Evolutionary conservation across 2,329 filamentous ascomycete species (phyloP).

Genomic region (Calonectria pauciramosa): DNA sequence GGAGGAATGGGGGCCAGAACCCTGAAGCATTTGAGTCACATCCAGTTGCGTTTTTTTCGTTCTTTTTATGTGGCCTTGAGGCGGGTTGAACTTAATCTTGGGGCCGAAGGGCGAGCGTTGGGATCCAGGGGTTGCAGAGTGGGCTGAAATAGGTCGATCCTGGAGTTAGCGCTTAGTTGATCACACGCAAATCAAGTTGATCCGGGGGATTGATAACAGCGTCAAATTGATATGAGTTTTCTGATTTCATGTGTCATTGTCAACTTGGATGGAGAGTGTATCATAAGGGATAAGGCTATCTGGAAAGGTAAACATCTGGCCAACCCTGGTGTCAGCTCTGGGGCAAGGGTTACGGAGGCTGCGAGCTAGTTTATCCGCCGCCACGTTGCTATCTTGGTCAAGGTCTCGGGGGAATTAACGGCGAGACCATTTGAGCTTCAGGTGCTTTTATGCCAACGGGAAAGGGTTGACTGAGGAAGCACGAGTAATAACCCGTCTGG

Average conservation of each 20-base stretch:
- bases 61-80: neutral
- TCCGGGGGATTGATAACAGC: slow-evolving; percentile 26
- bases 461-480: neutral
- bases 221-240: slow-evolving; percentile 11
- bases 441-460: neutral
- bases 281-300: slow-evolving; percentile 1
- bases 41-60: neutral
- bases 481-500: neutral
- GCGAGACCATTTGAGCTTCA: neutral
- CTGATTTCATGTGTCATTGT: slow-evolving; percentile 20
- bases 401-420: neutral
- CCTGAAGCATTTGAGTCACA: neutral
- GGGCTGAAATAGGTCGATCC: neutral
- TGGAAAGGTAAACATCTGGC: neutral
- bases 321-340: neutral
- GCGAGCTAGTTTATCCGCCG: neutral
- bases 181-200: neutral
- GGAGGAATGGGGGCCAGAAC: neutral
- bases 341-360: neutral
- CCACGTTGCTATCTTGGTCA: neutral
- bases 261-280: neutral
- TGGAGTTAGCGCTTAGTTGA: neutral
- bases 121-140: neutral
- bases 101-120: neutral
- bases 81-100: neutral